Percentiles rank a stretch among this genome's conserved stretches.
phyloP scores from a whole-genome alignment of 192 early-diverging fungal species.

The Kickxella alabastrina region DNA sequence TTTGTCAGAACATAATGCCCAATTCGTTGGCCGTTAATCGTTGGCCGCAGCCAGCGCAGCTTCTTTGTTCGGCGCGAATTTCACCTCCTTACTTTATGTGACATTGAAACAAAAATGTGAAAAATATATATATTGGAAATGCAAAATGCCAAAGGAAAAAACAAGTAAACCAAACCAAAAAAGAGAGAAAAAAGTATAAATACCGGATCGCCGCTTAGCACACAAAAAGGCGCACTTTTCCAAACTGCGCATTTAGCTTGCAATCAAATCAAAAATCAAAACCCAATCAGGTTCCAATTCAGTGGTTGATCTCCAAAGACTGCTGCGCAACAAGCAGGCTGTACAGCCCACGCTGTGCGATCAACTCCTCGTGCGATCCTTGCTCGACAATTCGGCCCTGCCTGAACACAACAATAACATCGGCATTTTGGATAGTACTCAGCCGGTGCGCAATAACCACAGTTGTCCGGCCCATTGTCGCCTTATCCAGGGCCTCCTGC shows the following conservation, averaged over 20 bases:
- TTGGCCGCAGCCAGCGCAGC: background rate
- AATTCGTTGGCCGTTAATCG: too few species aligned
- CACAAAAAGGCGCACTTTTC: background rate
- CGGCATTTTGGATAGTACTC: constrained; percentile 80
- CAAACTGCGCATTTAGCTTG: background rate
- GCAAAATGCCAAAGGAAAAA: background rate
- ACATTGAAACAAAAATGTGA: too few species aligned
- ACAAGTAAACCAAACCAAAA: background rate
- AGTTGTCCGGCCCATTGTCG: constrained; percentile 68
- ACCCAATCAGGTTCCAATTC: too few species aligned
- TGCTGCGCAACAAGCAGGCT: constrained; percentile 62
- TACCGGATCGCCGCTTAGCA: too few species aligned
- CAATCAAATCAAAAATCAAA: too few species aligned
- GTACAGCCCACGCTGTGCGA: constrained; percentile 60
- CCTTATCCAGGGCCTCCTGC: constrained; percentile 71
- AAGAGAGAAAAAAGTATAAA: background rate
- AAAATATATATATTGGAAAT: too few species aligned
- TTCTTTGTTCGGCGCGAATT: background rate
- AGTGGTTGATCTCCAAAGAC: constrained; percentile 50
- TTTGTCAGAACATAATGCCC: too few species aligned
- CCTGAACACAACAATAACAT: constrained; percentile 67
- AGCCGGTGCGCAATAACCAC: constrained; percentile 73
- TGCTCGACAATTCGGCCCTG: constrained; percentile 62
- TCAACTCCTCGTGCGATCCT: constrained; percentile 65
- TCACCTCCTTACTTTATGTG: background rate